Conservation (phyloP, 2,329 filamentous ascomycete species). For the Fusarium udum region DNA sequence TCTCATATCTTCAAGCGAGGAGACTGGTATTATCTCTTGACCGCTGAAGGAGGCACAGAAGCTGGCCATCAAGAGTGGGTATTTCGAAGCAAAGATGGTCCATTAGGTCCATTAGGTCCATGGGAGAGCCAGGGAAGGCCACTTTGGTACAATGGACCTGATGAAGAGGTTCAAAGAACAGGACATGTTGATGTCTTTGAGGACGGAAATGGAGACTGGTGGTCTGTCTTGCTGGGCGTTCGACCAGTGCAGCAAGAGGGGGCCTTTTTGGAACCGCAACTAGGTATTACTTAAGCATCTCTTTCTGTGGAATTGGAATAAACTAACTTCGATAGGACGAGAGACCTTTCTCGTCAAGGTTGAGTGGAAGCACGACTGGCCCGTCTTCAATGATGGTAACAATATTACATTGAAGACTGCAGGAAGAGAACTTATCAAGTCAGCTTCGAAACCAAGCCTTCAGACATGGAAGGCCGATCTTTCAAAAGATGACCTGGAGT, state of each 20-base stretch:
- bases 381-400: conserved; percentile 37
- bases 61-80: conserved; percentile 63
- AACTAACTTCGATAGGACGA: conserved; percentile 32
- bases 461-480: conserved; percentile 32
- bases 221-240: conserved; percentile 38
- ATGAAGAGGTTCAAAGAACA: conserved; percentile 58
- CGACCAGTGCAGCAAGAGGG: conserved; percentile 21
- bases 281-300: conserved; percentile 19
- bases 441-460: neutral
- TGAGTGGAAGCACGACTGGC: conserved; percentile 41
- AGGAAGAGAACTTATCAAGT: conserved; percentile 16
- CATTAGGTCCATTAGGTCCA: conserved; percentile 56
- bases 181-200: conserved; percentile 41
- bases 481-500: conserved; percentile 16
- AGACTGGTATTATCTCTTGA: conserved; percentile 40
- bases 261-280: conserved; percentile 33
- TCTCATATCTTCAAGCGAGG: conserved; percentile 43
- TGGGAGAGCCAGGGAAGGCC: conserved; percentile 54
- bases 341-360: conserved; percentile 41
- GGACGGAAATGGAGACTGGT: conserved; percentile 37
- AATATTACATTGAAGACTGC: conserved; percentile 35
- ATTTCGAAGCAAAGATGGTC: conserved; percentile 53
- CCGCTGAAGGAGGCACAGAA: conserved; percentile 41
- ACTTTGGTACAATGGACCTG: conserved; percentile 51
- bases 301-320: rapidly evolving